Evolutionary conservation across 164 flowering plant genomes (phyloP), one percentile per base, ranked within the genome.

Genomic region (Vitis vinifera): DNA sequence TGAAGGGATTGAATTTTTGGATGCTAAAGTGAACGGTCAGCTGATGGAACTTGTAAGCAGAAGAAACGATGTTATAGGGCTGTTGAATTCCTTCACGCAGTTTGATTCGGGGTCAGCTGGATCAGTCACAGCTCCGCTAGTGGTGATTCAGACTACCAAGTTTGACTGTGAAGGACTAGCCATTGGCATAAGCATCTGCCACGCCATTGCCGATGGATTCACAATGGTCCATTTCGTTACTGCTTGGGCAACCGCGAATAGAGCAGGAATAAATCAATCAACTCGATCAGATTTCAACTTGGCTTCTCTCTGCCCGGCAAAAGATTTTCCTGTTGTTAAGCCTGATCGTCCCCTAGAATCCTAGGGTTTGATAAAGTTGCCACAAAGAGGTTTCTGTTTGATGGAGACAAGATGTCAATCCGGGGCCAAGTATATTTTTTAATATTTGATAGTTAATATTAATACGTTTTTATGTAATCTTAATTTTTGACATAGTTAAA

Each of bases 141-240:
- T 73, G 3, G 70, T 47, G 2, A 9, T 70, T 23, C 78, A 75
- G 67, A 23, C 67, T 7, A 75, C 16, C 71, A 50, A 3, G 13
- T 75, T 75, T 62, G 58, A 55, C 10, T 70, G 74, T 30, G 78
- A 74, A 7, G 74, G 78, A 2, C 8, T 66, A 15, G 67, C 63
- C 10, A 66, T 75, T 23, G 78, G 67, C 1, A 1, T 66, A 15
- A 3, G 13, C 23, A 47, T 59, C 10, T 57, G 48, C 9, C 71
- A 68, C 47, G 13, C 19, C 11, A 56, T 70, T 30, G 70, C 51
- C 9, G 77, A 75, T 65, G 68, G 58, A 10, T 49, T 9, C 37
- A 29, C 73, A 1, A 10, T 29, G 10, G n/a, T 49, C n/a, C 15
- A 47, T 1, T 70, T 75, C 69, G n/a, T 67, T 5, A 23, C 16